Evolutionary conservation across 164 flowering plant genomes (phyloP).

Genomic region (Santalum album): DNA sequence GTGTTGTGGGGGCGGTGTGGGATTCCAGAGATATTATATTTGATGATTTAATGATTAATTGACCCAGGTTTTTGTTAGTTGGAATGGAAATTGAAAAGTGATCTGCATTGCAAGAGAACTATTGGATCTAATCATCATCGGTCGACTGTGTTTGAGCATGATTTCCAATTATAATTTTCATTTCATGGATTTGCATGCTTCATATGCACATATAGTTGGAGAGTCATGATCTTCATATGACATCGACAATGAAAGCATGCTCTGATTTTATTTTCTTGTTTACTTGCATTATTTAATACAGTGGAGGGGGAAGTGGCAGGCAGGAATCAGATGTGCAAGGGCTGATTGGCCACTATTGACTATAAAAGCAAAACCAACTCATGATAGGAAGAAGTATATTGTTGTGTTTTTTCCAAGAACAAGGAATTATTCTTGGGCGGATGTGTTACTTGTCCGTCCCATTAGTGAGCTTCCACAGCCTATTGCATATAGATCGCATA

Average conservation of each 20-base stretch:
- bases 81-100: neutral
- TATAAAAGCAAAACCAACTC: constrained; percentile 79
- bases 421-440: constrained; percentile 85
- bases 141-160: no score
- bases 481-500: constrained; percentile 59
- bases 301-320: constrained; percentile 98
- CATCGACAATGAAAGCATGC: neutral
- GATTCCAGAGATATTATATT: neutral
- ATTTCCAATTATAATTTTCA: neutral
- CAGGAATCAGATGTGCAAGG: constrained; percentile 81
- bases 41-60: neutral
- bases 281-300: constrained; percentile 22
- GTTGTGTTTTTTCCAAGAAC: constrained; percentile 79
- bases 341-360: constrained; percentile 83
- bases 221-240: neutral
- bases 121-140: neutral
- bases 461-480: constrained; percentile 74
- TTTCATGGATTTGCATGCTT: neutral
- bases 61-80: neutral
- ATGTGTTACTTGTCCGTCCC: constrained; percentile 60
- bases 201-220: neutral
- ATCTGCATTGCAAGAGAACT: neutral
- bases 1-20: neutral
- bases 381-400: constrained; percentile 65
- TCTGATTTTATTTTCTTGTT: neutral